Evolutionary conservation across 441 rosid genomes (phyloP), one percentile per base, ranked within the genome.

Genomic region (Gossypium schwendimanii): DNA sequence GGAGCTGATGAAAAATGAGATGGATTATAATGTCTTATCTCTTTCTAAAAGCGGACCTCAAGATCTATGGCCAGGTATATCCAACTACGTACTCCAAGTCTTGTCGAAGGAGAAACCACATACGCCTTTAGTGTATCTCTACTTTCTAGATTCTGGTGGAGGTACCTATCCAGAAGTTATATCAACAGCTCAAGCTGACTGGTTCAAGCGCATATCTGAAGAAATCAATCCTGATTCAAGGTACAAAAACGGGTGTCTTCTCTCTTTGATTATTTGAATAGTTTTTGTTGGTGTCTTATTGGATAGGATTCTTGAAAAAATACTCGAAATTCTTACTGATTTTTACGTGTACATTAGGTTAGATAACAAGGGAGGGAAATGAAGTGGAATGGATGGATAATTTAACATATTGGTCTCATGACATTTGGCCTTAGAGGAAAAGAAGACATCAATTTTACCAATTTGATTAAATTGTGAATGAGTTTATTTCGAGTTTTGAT

Each of bases 101-200:
- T 81, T 82, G 41, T 78, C 88, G 36, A 78, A 81, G 0, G 67
- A 82, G 54, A 72, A 69, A 71, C 80, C 85, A 1, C 58, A 59
- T 44, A 73, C 74, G 20, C 80, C 81, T 0, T 73, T 89, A 53
- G 83, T 76, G 53, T 81, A 82, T 76, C 77, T 94, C 63, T 94
- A 93, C 80, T 89, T 90, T 77, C 87, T 94, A 18, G 98, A 94
- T 83, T 94, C 96, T 26, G 98, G 98, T 0, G 97, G 96, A 60
- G 98, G 97, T 12, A 89, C 98, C 15, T 93, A 91, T 57, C 93
- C 91, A 1, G 83, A 82, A 73, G 88, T 90, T 69, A 80, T 88
- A 73, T 93, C 98, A 74, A 81, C 68, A 53, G 83, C 92, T 71
- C 96, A 93, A 80, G 87, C 86, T 59, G 84, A 89, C 39, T 91